phyloP scores from a whole-genome alignment of 2,329 filamentous ascomycete species.

The Pseudocercospora vitis region DNA sequence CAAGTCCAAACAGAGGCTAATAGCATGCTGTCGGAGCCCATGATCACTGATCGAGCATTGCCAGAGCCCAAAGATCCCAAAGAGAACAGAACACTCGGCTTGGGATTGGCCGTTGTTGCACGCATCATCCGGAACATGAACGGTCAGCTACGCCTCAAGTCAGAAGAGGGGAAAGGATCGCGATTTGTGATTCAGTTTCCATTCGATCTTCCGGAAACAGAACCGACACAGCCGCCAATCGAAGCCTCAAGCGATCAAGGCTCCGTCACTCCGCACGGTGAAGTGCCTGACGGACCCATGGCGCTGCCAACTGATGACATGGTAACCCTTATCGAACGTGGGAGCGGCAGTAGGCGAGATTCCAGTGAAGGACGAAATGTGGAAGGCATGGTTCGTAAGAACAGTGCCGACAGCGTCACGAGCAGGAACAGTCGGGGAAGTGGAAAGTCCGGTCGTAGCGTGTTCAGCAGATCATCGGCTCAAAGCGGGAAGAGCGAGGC shows the following conservation, averaged over 20 bases:
- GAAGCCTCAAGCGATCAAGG: slow-evolving; percentile 24
- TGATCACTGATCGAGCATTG: slow-evolving; percentile 33
- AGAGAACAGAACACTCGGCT: slow-evolving; percentile 60
- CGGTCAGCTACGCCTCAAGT: slow-evolving; percentile 80
- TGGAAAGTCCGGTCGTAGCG: slow-evolving; percentile 41
- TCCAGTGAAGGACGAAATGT: slow-evolving; percentile 15
- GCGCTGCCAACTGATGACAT: slow-evolving; percentile 47
- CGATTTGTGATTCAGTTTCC: slow-evolving; percentile 78
- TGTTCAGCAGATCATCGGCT: slow-evolving; percentile 31
- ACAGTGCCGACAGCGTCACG: slow-evolving; percentile 47
- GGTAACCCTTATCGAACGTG: slow-evolving; percentile 61
- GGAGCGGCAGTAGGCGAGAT: slow-evolving; percentile 32
- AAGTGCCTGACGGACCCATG: slow-evolving; percentile 9
- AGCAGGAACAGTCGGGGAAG: slow-evolving; percentile 56
- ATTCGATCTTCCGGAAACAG: slow-evolving; percentile 62
- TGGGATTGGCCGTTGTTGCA: slow-evolving; percentile 86
- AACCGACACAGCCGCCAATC: slow-evolving; percentile 24
- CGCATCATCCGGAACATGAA: slow-evolving; percentile 87
- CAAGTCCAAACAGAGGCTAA: slow-evolving; percentile 64
- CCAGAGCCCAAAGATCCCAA: slow-evolving; percentile 36
- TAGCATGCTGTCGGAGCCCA: slow-evolving; percentile 43
- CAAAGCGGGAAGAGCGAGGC: slow-evolving; percentile 60
- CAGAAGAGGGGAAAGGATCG: slow-evolving; percentile 77
- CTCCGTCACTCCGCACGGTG: slow-evolving; percentile 31
- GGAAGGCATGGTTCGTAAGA: slow-evolving; percentile 32